Conservation (phyloP, 139 green algal species). For the Eudorina sp. region DNA sequence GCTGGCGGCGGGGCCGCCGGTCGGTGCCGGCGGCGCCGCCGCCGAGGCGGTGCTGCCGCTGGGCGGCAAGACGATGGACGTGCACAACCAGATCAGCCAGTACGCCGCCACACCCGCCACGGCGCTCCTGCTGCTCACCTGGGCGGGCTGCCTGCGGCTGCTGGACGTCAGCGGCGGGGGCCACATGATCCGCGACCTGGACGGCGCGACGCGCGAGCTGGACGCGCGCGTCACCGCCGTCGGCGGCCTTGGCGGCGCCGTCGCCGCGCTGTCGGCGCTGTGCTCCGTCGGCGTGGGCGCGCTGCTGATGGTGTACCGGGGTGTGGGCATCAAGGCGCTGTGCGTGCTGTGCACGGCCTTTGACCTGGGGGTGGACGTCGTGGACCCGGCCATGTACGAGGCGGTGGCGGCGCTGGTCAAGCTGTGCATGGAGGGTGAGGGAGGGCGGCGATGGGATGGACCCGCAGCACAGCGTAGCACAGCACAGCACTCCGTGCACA, state of each 20-base stretch:
- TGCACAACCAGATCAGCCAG: constrained; percentile 51
- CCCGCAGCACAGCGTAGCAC: too few relatives aligned
- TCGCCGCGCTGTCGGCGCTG: neutral
- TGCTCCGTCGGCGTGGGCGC: constrained; percentile 26
- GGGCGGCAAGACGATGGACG: constrained; percentile 55
- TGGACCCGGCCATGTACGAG: constrained; percentile 48
- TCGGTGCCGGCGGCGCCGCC: neutral
- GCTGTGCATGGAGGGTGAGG: constrained; percentile 42
- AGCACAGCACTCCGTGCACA: too few relatives aligned
- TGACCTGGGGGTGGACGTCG: constrained; percentile 52
- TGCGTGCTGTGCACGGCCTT: constrained; percentile 66
- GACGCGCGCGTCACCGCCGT: constrained; percentile 8
- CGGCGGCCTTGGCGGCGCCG: neutral
- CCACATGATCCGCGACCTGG: constrained; percentile 24
- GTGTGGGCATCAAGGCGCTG: constrained; percentile 48
- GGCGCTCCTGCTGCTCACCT: constrained; percentile 54
- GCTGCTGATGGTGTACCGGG: constrained; percentile 45
- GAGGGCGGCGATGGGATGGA: too few relatives aligned
- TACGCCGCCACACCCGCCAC: constrained; percentile 43
- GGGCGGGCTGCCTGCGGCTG: constrained; percentile 45
- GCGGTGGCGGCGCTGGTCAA: constrained; percentile 50
- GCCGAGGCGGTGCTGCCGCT: constrained; percentile 40
- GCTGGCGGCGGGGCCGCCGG: neutral
- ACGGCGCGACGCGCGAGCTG: constrained; percentile 21
- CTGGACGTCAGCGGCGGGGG: neutral